A percentile compares a stretch with the other conserved stretches of the same genome.
These are phyloP conservation scores for Bremia lactucae DNA, from an alignment of 352 stramenopile species.

Conservation along the genomic window DNA sequence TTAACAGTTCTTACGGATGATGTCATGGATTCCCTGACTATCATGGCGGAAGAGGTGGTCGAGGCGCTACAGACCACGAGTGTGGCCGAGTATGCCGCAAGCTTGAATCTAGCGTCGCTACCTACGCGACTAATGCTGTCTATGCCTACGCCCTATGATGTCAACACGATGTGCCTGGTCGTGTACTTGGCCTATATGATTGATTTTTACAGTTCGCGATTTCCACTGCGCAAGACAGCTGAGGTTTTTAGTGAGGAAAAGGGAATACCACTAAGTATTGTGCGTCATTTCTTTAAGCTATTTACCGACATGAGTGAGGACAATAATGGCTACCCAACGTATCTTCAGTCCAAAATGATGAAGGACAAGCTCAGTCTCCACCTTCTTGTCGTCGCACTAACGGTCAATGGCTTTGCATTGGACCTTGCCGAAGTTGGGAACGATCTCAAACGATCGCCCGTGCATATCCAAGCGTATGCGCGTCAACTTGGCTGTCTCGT, in stretches of 20 bases:
- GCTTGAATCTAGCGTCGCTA: conserved; percentile 34
- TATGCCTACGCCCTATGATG: conserved; percentile 55
- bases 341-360: conserved; percentile 62
- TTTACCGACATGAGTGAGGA: conserved; percentile 56
- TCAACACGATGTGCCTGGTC: conserved; percentile 53
- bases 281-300: conserved; percentile 56
- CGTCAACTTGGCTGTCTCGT: conserved; percentile 63
- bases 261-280: conserved; percentile 57
- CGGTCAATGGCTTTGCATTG: conserved; percentile 61
- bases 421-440: conserved; percentile 54
- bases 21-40: conserved; percentile 66
- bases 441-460: conserved; percentile 53
- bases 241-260: conserved; percentile 66
- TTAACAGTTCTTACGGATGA: conserved; percentile 45
- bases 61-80: conserved; percentile 43
- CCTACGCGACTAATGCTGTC: conserved; percentile 58
- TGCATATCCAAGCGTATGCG: conserved; percentile 48
- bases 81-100: conserved; percentile 42
- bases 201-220: conserved; percentile 49
- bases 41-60: conserved; percentile 70
- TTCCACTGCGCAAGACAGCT: conserved; percentile 53
- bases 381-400: conserved; percentile 65
- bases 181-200: conserved; percentile 69
- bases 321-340: conserved; percentile 44
- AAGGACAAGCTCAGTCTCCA: conserved; percentile 79